These are phyloP conservation scores for Porodaedalea pini DNA, from an alignment of 1,284 basidiomycete species.

Conservation along the genomic window DNA sequence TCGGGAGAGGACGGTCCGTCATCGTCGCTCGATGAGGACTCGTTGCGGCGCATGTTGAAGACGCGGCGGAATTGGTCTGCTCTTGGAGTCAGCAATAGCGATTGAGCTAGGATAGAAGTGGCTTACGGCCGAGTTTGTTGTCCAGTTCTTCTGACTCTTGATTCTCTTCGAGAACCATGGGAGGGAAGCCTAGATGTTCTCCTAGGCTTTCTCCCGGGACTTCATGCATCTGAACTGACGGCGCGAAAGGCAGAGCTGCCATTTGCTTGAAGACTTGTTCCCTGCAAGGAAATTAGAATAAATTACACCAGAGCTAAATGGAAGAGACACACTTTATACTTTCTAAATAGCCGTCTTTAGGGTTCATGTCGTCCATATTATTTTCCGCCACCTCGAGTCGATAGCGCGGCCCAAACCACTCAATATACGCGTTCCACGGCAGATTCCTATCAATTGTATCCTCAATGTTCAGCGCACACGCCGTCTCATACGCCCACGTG, in stretches of 20 bases:
- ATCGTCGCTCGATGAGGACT: slow-evolving; percentile 37
- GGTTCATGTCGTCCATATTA: slow-evolving; percentile 94
- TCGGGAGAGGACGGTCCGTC: slow-evolving; percentile 40
- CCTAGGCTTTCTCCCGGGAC: slow-evolving; percentile 69
- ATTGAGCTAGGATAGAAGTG: background rate
- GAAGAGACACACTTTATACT: slow-evolving; percentile 61
- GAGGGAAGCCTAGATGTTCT: slow-evolving; percentile 55
- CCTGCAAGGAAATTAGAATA: slow-evolving; percentile 34
- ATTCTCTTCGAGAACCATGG: slow-evolving; percentile 36
- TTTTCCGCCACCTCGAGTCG: slow-evolving; percentile 87
- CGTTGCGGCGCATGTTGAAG: slow-evolving; percentile 55
- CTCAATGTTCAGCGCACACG: slow-evolving; percentile 85
- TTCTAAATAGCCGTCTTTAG: slow-evolving; percentile 78
- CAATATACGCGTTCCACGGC: slow-evolving; percentile 95
- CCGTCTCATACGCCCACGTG: slow-evolving; percentile 97
- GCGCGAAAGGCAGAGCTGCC: slow-evolving; percentile 74
- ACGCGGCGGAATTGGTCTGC: slow-evolving; percentile 62
- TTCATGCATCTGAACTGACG: slow-evolving; percentile 85
- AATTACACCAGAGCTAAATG: slow-evolving; percentile 5
- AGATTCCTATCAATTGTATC: slow-evolving; percentile 75
- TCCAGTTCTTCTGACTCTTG: slow-evolving; percentile 58
- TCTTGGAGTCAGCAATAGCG: slow-evolving; percentile 10
- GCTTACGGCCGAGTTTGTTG: slow-evolving; percentile 63
- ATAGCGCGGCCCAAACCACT: slow-evolving; percentile 97
- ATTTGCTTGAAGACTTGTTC: slow-evolving; percentile 76